phyloP scores from a whole-genome alignment of 2,329 filamentous ascomycete genomes.

The Ascochyta clinopodiicola region DNA sequence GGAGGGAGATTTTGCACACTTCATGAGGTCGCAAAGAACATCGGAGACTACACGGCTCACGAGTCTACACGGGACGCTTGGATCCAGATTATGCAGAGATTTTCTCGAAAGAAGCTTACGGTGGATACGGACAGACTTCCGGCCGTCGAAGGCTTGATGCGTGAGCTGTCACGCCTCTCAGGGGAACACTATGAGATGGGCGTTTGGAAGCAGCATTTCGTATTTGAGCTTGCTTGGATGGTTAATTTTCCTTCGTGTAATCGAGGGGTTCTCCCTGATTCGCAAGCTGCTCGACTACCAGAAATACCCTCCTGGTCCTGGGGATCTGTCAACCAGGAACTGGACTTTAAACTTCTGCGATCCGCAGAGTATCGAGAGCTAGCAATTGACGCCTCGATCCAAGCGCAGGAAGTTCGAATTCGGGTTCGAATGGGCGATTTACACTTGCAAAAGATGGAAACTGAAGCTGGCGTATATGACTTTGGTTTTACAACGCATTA shows the following conservation, averaged over 20 bases:
- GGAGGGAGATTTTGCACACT: too few relatives aligned
- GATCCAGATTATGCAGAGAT: not conserved
- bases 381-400: too few relatives aligned
- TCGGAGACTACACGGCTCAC: too few relatives aligned
- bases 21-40: too few relatives aligned
- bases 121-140: not conserved
- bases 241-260: too few relatives aligned
- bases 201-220: not conserved
- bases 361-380: not conserved
- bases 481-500: too few relatives aligned
- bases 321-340: not conserved
- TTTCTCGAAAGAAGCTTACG: not conserved
- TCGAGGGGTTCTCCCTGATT: not conserved
- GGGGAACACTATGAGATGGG: not conserved
- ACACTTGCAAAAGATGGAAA: too few relatives aligned
- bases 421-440: too few relatives aligned
- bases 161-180: not conserved
- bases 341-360: not conserved
- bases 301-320: not conserved
- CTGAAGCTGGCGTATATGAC: too few relatives aligned
- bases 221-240: not conserved
- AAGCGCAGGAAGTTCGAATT: too few relatives aligned
- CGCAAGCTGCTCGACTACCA: not conserved
- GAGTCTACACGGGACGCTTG: not conserved
- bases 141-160: not conserved